These are phyloP conservation scores for Diplodia intermedia DNA, from an alignment of 2,329 filamentous ascomycete species.

Conservation along the genomic window DNA sequence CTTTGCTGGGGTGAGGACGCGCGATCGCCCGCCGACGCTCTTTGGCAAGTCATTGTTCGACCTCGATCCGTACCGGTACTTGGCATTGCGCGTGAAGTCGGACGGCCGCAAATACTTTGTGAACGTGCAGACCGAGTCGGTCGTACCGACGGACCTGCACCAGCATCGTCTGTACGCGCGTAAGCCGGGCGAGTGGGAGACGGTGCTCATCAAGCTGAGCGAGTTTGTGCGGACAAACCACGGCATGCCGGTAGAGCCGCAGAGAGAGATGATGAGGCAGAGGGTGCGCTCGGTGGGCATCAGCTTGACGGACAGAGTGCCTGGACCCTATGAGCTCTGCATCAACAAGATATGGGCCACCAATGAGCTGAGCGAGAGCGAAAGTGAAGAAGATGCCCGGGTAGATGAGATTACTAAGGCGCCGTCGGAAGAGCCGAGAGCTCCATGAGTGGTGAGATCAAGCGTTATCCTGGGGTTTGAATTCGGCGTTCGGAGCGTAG, in stretches of 20 bases:
- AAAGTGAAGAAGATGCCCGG: conserved; percentile 37
- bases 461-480: neutral
- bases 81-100: conserved; percentile 86
- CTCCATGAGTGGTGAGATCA: neutral
- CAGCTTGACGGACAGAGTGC: conserved; percentile 85
- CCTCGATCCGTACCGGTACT: conserved; percentile 85
- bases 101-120: conserved; percentile 93
- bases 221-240: conserved; percentile 96
- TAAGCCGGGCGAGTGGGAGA: conserved; percentile 89
- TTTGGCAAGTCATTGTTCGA: conserved; percentile 89
- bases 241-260: conserved; percentile 89
- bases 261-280: conserved; percentile 85
- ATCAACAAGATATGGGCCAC: conserved; percentile 92
- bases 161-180: conserved; percentile 87
- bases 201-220: conserved; percentile 85
- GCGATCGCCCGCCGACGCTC: conserved; percentile 76
- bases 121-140: conserved; percentile 92
- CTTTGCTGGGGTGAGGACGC: conserved; percentile 89
- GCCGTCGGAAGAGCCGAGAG: neutral
- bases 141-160: conserved; percentile 94
- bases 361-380: conserved; percentile 61
- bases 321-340: conserved; percentile 85
- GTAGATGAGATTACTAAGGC: conserved; percentile 38
- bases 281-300: conserved; percentile 87
- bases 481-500: conserved; percentile 3